Conservation (phyloP, 768 basidiomycete genomes). For the Amanita subjunquillea region DNA sequence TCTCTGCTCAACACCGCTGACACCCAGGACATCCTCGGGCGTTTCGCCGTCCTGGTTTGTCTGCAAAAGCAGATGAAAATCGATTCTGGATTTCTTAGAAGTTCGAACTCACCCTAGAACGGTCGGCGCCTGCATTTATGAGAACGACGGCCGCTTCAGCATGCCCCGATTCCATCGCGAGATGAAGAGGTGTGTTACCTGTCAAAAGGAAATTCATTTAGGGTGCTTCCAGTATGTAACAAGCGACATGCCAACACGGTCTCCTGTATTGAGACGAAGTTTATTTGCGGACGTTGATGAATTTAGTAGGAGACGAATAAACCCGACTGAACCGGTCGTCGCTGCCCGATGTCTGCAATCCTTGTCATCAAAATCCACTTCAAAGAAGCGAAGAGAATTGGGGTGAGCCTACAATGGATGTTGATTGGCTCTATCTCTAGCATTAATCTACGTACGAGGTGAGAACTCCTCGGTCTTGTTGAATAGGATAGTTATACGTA, state of each 20-base stretch:
- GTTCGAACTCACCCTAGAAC: constrained; percentile 55
- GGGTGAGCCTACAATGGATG: constrained; percentile 59
- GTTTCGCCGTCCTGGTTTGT: constrained; percentile 74
- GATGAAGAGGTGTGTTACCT: constrained; percentile 95
- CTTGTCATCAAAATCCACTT: constrained; percentile 6
- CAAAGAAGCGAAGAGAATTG: constrained; percentile 13
- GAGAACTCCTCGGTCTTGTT: constrained; percentile 20
- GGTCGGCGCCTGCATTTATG: constrained; percentile 94
- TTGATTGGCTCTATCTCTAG: constrained; percentile 89
- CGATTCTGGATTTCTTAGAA: background rate
- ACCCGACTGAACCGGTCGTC: constrained; percentile 87
- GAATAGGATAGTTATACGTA: constrained; percentile 36
- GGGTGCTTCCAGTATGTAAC: constrained; percentile 8
- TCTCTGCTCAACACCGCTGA: constrained; percentile 84
- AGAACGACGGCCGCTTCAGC: constrained; percentile 84
- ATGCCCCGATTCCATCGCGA: constrained; percentile 95
- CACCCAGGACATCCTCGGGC: constrained; percentile 85
- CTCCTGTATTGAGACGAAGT: constrained; percentile 77
- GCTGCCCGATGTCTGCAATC: constrained; percentile 81
- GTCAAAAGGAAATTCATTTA: constrained; percentile 2
- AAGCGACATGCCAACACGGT: constrained; percentile 52
- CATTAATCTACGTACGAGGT: constrained; percentile 67
- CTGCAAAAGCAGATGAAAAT: constrained; percentile 28
- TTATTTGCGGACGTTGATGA: constrained; percentile 70
- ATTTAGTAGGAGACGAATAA: constrained; percentile 77